Conservation (phyloP, 176 grass and related monocot species). For the Musa troglodytarum region DNA sequence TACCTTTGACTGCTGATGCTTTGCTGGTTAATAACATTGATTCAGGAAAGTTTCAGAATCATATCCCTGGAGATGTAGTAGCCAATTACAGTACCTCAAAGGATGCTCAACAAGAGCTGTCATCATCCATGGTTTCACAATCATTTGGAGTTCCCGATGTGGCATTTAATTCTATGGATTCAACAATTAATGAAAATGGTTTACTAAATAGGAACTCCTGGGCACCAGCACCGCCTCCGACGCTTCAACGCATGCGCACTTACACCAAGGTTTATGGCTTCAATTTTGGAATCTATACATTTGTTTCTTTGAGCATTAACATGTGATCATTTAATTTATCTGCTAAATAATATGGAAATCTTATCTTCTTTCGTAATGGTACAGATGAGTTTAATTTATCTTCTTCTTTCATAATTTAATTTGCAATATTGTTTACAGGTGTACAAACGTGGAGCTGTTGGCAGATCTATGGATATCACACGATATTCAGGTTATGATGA, state of each 20-base stretch:
- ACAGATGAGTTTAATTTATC: neutral
- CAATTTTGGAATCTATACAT: neutral
- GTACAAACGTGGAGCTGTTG: constrained; percentile 94
- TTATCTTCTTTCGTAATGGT: neutral
- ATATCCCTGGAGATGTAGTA: constrained; percentile 54
- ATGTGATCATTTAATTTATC: neutral
- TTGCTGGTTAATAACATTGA: constrained; percentile 63
- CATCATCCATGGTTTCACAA: constrained; percentile 96
- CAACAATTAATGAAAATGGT: constrained; percentile 64
- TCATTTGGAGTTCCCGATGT: constrained; percentile 87
- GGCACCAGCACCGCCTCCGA: constrained; percentile 33
- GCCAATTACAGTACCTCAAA: constrained; percentile 56
- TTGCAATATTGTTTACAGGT: constrained; percentile 38
- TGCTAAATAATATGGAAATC: neutral
- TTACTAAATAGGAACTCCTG: constrained; percentile 82
- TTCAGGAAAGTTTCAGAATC: constrained; percentile 59
- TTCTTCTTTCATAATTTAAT: neutral
- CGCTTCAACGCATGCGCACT: constrained; percentile 67
- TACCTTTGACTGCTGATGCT: constrained; percentile 57
- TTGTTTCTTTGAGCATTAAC: neutral
- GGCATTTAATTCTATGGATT: constrained; percentile 97
- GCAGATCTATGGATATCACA: constrained; percentile 82
- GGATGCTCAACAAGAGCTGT: constrained; percentile 81
- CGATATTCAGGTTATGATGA: constrained; percentile 83
- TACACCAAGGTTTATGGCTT: constrained; percentile 80